A percentile compares a stretch with the other conserved stretches of the same genome.
Conservation (phyloP, 331 rosid species). For the Phaseolus coccineus region DNA sequence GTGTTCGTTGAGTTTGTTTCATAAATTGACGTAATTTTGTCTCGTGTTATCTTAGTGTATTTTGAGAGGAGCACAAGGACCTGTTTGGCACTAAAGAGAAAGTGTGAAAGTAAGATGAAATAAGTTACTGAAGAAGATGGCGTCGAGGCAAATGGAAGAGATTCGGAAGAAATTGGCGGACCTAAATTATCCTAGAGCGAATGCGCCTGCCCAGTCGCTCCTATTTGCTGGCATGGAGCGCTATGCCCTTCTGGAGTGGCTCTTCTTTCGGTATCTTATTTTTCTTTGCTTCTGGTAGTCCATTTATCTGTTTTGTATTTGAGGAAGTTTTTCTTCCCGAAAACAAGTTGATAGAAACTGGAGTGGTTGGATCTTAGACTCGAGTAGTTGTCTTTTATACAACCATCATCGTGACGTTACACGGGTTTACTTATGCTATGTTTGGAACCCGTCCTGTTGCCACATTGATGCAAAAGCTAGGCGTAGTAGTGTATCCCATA, state of each 20-base stretch:
- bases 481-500: neutral
- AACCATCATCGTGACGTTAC: neutral
- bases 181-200: constrained; percentile 84
- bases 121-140: constrained; percentile 53
- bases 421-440: neutral
- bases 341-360: constrained; percentile 10
- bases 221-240: constrained; percentile 98
- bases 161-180: constrained; percentile 76
- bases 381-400: neutral
- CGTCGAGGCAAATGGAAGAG: constrained; percentile 93
- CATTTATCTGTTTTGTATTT: constrained; percentile 7
- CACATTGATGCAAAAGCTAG: neutral
- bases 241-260: constrained; percentile 97
- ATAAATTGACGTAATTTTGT: neutral
- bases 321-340: neutral
- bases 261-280: constrained; percentile 79
- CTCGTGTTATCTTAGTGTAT: neutral
- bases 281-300: neutral
- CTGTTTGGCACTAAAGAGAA: neutral
- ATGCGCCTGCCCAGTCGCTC: constrained; percentile 92
- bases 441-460: neutral
- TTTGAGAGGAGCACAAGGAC: neutral
- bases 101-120: constrained; percentile 14
- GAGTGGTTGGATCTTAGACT: neutral
- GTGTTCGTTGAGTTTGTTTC: neutral